Evolutionary conservation across 345 rosid genomes (phyloP).

Genomic region (Combretum micranthum): DNA sequence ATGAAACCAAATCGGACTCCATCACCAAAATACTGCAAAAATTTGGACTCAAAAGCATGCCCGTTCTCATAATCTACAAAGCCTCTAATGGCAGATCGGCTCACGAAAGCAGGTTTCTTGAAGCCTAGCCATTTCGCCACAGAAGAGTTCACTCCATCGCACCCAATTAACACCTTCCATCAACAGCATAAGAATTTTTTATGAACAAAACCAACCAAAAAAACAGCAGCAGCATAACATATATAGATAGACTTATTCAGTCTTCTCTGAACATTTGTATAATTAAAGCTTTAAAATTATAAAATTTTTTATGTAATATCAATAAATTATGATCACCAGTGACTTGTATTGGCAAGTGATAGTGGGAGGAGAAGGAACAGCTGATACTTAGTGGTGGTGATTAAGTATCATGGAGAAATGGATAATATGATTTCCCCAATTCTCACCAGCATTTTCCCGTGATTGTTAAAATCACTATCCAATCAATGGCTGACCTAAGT

Average conservation of each 20-base stretch:
- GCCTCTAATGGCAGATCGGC: conserved; percentile 42
- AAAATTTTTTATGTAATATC: too few relatives aligned
- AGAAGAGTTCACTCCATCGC: conserved; percentile 66
- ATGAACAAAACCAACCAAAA: neutral
- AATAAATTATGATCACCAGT: neutral
- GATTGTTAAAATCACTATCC: too few relatives aligned
- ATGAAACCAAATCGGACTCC: conserved; percentile 42
- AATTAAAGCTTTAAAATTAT: too few relatives aligned
- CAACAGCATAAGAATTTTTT: neutral
- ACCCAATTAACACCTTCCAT: conserved; percentile 55
- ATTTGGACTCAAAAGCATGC: conserved; percentile 34
- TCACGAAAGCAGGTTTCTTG: conserved; percentile 26
- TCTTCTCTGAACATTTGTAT: too few relatives aligned
- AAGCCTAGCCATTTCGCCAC: conserved; percentile 65
- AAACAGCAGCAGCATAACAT: neutral
- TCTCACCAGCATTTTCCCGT: too few relatives aligned
- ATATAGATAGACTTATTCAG: too few relatives aligned
- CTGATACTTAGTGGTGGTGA: neutral
- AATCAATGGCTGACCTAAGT: too few relatives aligned
- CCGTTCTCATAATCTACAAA: conserved; percentile 21
- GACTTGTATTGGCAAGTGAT: neutral
- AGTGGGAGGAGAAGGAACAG: neutral
- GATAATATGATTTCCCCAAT: neutral
- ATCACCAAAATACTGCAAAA: conserved; percentile 30
- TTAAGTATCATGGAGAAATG: neutral